Conservation (phyloP, 2,329 filamentous ascomycete species). For the Botrytis squamosa region DNA sequence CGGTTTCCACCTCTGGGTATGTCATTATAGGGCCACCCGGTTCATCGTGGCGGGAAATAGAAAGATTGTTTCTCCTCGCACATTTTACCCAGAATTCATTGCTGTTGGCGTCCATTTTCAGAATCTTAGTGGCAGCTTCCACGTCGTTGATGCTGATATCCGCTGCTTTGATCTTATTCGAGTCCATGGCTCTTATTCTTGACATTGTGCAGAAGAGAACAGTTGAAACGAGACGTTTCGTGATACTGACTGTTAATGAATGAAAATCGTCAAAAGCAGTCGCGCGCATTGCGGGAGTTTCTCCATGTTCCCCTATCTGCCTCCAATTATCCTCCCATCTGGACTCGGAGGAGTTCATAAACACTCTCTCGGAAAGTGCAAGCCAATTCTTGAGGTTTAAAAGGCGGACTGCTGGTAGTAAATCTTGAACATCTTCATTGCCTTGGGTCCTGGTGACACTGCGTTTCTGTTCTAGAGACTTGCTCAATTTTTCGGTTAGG, state of each 20-base stretch:
- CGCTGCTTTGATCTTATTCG: constrained; percentile 37
- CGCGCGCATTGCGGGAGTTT: constrained; percentile 67
- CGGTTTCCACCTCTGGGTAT: constrained; percentile 41
- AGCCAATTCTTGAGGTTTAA: constrained; percentile 63
- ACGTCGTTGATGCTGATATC: constrained; percentile 44
- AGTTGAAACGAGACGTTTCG: constrained; percentile 67
- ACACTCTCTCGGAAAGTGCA: constrained; percentile 61
- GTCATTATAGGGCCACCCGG: constrained; percentile 31
- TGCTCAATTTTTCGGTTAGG: constrained; percentile 46
- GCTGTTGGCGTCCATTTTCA: constrained; percentile 49
- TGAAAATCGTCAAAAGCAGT: constrained; percentile 78
- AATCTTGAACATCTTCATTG: constrained; percentile 35
- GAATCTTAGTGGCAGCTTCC: constrained; percentile 51
- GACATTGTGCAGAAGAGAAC: constrained; percentile 69
- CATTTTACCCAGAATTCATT: constrained; percentile 51
- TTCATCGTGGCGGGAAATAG: constrained; percentile 45
- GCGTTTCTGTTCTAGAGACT: constrained; percentile 29
- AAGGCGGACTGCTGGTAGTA: constrained; percentile 53
- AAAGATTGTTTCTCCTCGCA: constrained; percentile 52
- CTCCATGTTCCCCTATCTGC: constrained; percentile 50
- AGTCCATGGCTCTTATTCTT: constrained; percentile 53
- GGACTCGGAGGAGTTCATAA: constrained; percentile 67
- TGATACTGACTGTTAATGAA: constrained; percentile 64
- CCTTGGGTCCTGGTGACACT: constrained; percentile 18
- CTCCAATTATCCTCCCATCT: constrained; percentile 67